A percentile compares a stretch with the other conserved stretches of the same genome.
Evolutionary conservation across 371 early-diverging fungal genomes (phyloP).

Genomic region (Mortierella sp.): DNA sequence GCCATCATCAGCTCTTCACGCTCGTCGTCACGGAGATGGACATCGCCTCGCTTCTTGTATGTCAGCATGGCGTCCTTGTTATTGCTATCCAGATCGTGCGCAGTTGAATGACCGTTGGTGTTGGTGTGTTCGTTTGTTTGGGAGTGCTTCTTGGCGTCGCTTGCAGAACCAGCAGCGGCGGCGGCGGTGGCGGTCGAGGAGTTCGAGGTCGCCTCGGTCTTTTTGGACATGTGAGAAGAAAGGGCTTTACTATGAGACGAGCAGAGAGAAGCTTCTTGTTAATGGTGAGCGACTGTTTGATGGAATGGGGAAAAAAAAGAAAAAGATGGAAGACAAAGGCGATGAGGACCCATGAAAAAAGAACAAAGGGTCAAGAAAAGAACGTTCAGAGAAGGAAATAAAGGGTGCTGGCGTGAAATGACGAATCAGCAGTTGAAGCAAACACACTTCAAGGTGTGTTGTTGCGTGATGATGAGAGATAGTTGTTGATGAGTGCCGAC

Average conservation of each 20-base stretch:
- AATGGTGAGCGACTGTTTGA: neutral
- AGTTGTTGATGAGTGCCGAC: neutral
- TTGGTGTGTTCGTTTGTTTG: conserved; percentile 11
- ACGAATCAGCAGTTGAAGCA: conserved; percentile 20
- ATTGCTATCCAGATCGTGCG: conserved; percentile 25
- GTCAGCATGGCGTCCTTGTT: conserved; percentile 30
- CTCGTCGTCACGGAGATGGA: conserved; percentile 30
- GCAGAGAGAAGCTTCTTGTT: neutral
- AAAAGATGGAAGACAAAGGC: neutral
- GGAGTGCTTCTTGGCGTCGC: conserved; percentile 15
- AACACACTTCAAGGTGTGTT: neutral
- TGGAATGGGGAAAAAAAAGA: neutral
- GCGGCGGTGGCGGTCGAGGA: conserved; percentile 18
- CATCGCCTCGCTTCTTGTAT: conserved; percentile 38
- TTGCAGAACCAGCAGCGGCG: conserved; percentile 13
- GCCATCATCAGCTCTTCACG: conserved; percentile 50
- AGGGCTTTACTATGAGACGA: neutral
- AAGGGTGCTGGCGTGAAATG: conserved; percentile 25
- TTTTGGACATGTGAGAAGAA: conserved; percentile 33
- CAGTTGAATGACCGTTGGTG: conserved; percentile 37
- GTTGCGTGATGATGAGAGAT: too few species aligned
- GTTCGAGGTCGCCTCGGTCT: conserved; percentile 37
- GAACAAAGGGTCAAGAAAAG: neutral
- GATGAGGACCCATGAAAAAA: neutral
- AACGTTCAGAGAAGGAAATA: neutral